Evolutionary conservation across 2,329 filamentous ascomycete genomes (phyloP).

Genomic region (Rasamsonia emersonii): DNA sequence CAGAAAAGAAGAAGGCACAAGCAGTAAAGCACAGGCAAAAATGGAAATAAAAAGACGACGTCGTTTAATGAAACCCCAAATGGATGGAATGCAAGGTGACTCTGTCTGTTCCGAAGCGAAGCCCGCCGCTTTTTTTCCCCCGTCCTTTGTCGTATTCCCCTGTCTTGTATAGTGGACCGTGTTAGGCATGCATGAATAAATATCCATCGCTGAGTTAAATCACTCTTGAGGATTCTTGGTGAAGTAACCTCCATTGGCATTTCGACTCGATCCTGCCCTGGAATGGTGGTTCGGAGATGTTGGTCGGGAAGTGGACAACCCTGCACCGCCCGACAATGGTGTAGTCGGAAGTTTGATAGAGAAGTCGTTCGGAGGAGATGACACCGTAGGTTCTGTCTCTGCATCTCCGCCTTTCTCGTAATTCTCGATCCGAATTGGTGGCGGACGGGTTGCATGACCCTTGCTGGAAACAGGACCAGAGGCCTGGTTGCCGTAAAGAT

Average conservation of each 20-base stretch:
- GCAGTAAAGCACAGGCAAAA: too few species aligned
- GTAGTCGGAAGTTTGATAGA: slow-evolving; percentile 39
- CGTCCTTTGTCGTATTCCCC: too few species aligned
- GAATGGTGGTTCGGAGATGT: slow-evolving; percentile 39
- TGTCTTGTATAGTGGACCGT: too few species aligned
- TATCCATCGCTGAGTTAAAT: slow-evolving; percentile 6
- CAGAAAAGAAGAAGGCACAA: too few species aligned
- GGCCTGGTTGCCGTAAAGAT: slow-evolving; percentile 63
- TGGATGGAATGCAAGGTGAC: too few species aligned
- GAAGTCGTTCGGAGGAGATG: slow-evolving; percentile 33
- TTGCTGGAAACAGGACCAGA: slow-evolving; percentile 13
- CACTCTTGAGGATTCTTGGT: slow-evolving; percentile 21
- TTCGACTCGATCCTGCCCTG: slow-evolving; percentile 31
- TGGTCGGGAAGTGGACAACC: slow-evolving; percentile 46
- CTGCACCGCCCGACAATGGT: slow-evolving; percentile 36
- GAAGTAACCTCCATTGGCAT: slow-evolving; percentile 30
- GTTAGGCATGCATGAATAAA: too few species aligned
- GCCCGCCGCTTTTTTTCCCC: too few species aligned
- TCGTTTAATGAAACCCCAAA: too few species aligned
- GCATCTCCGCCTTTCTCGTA: slow-evolving; percentile 68
- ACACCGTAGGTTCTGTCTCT: slow-evolving; percentile 17
- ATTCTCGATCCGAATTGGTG: slow-evolving; percentile 51
- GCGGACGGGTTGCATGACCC: slow-evolving; percentile 45
- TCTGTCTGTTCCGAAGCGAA: too few species aligned
- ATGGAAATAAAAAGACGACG: too few species aligned